Conservation (phyloP, 768 basidiomycete species). For the Suillus plorans region DNA sequence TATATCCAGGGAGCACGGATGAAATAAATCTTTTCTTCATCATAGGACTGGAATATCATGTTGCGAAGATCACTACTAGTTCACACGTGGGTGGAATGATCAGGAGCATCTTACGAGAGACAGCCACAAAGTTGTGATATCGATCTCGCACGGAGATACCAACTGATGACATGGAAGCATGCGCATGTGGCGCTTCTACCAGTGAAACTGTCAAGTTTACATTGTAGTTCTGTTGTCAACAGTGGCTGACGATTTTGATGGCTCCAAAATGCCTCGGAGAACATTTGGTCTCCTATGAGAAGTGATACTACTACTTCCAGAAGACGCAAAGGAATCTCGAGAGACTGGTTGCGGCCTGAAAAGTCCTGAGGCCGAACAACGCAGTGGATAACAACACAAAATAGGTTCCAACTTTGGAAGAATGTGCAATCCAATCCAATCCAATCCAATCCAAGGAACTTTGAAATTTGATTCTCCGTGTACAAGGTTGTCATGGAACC, state of each 20-base stretch:
- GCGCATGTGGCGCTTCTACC: background rate
- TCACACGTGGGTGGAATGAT: background rate
- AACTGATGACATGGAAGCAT: background rate
- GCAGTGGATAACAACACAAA: background rate
- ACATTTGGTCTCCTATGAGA: background rate
- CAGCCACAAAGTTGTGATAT: background rate
- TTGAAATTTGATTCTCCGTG: background rate
- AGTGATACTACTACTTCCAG: background rate
- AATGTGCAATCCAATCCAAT: background rate
- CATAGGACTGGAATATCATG: background rate
- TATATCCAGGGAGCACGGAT: background rate
- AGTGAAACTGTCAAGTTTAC: background rate
- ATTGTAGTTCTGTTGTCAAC: background rate
- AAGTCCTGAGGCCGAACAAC: background rate
- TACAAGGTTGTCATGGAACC: background rate
- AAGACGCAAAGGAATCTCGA: background rate
- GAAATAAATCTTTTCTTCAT: background rate
- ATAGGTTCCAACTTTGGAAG: background rate
- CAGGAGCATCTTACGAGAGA: background rate
- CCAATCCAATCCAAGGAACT: background rate
- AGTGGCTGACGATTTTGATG: background rate
- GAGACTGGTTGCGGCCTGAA: background rate
- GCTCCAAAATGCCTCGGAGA: too few species aligned
- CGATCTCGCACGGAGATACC: background rate
- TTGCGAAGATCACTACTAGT: background rate